These are phyloP conservation scores for Phytophthora pini DNA, from an alignment of 352 stramenopile species.

Conservation along the genomic window DNA sequence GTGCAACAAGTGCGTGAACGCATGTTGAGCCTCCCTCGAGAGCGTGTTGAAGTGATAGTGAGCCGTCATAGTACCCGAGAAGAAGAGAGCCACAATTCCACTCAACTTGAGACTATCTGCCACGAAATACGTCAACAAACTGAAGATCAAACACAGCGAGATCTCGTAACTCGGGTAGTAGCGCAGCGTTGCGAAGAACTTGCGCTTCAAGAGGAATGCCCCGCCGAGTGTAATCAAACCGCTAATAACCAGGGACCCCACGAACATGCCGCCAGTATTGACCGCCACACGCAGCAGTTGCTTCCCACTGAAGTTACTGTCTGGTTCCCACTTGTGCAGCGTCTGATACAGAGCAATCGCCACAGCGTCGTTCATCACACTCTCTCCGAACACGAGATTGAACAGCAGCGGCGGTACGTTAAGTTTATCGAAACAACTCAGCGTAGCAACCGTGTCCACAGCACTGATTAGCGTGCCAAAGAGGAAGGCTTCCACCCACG, in stretches of 20 bases:
- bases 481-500: conserved; percentile 91
- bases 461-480: conserved; percentile 94
- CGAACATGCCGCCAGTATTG: conserved; percentile 80
- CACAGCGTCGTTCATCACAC: conserved; percentile 95
- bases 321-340: conserved; percentile 87
- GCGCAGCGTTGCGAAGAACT: conserved; percentile 72
- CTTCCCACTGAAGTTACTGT: conserved; percentile 68
- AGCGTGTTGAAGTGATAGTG: conserved; percentile 91
- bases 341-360: conserved; percentile 95
- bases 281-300: conserved; percentile 68
- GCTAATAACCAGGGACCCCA: conserved; percentile 78
- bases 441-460: conserved; percentile 93
- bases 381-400: conserved; percentile 96
- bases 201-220: conserved; percentile 81
- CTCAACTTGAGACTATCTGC: conserved; percentile 81
- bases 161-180: conserved; percentile 90
- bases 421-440: conserved; percentile 93
- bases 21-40: conserved; percentile 80
- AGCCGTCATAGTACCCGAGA: conserved; percentile 91
- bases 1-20: conserved; percentile 87
- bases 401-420: conserved; percentile 90
- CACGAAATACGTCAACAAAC: conserved; percentile 86
- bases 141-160: conserved; percentile 87
- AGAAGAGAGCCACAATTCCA: conserved; percentile 95
- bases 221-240: conserved; percentile 73